Evolutionary conservation across 768 basidiomycete species (phyloP), one percentile per base, ranked within the genome.

Genomic region (Phaeotremella skinneri): DNA sequence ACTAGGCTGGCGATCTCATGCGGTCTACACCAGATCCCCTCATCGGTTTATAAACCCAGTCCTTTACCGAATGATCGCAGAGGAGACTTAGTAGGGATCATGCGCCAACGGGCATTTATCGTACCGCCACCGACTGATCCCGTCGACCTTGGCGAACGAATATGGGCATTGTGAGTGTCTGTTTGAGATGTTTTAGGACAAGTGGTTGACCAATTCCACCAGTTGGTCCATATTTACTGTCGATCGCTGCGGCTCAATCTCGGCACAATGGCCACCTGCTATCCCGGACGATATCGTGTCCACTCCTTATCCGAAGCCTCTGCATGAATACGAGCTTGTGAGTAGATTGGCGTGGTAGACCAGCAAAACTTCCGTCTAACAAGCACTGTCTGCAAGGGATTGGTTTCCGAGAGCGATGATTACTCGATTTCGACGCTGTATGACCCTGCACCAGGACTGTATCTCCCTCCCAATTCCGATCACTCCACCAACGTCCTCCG

Each of bases 321-420:
- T 73, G 48, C 49, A 65, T 49, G 72, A 73, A 45, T 73, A 68
- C 47, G 72, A 73, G 49, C 54, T 73, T 31, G 70, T 69, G 29
- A 56, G 70, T 68, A n/a, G n/a, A n/a, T 39, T 14, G 1, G 17
- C 25, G 2, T 21, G 48, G 32, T 9, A 21, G 11, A 11, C 3
- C 47, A 25, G 27, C 43, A 20, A 45, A 14, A 23, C 43, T 45
- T 45, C n/a, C n/a, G 7, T 7, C 43, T 45, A 23, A 45, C 23
- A 20, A 2, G 16, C 37, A 17, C 49, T 51, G 30, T 27, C 26
- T 16, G n/a, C 9, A 37, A 55, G 53, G 56, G 49, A 25, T 39
- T 58, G 14, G 48, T 58, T 20, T 55, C 30, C 34, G 26, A 25
- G 49, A n/a, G 37, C 5, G 56, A 58, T 34, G 56, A 58, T n/a